Evolutionary conservation across 73 alveolate species (phyloP).

Genomic region (Symbiodinium pilosum): DNA sequence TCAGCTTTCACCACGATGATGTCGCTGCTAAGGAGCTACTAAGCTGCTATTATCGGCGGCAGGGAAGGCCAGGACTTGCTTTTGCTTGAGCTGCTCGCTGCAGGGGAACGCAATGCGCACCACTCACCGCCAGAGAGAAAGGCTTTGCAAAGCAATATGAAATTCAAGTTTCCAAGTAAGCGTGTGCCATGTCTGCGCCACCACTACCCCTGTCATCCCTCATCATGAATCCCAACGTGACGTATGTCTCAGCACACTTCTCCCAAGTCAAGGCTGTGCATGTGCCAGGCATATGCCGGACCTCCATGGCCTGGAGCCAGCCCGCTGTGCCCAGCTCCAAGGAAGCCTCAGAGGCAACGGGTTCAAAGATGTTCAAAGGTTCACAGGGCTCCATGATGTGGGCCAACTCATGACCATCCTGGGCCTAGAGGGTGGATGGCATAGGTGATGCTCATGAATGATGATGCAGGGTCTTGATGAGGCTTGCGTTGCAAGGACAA

Average conservation of each 20-base stretch:
- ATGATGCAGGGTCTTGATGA: no score
- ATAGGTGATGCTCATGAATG: no score
- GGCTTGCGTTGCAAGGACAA: no score
- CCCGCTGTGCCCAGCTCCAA: slow-evolving; percentile 13
- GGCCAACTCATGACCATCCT: no score
- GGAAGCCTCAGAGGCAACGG: background rate
- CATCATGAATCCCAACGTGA: no score
- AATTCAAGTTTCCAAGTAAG: background rate
- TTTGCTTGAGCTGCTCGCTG: slow-evolving; percentile 21
- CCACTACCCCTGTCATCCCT: no score
- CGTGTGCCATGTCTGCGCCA: no score
- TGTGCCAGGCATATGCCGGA: background rate
- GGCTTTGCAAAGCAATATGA: background rate
- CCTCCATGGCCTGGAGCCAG: slow-evolving; percentile 16
- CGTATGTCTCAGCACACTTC: no score
- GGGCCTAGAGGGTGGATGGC: no score
- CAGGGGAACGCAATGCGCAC: background rate
- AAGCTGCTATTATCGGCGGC: background rate
- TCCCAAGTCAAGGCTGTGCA: background rate
- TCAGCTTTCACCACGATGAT: background rate
- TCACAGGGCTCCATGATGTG: no score
- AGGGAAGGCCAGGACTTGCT: slow-evolving; percentile 67
- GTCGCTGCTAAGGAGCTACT: background rate
- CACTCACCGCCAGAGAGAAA: background rate
- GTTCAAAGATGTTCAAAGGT: no score